phyloP scores from a whole-genome alignment of 2,329 filamentous ascomycete species.

The Paecilomyces sp. region DNA sequence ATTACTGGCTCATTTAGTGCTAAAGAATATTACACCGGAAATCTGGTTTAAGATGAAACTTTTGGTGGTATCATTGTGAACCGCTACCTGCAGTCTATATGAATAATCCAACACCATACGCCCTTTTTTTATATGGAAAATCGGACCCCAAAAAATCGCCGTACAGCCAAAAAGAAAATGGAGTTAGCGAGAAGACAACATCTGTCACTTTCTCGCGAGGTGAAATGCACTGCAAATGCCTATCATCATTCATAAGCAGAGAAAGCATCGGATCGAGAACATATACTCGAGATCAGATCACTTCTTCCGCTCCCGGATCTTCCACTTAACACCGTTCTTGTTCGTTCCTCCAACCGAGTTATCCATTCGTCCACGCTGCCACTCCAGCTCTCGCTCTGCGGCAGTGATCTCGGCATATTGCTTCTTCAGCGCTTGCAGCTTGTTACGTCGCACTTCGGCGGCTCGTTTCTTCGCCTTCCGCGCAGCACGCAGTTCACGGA shows the following conservation, averaged over 20 bases:
- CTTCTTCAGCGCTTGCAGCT: conserved; percentile 46
- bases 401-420: conserved; percentile 49
- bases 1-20: too few relatives aligned
- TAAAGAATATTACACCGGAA: too few relatives aligned
- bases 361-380: conserved; percentile 56
- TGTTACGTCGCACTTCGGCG: conserved; percentile 41
- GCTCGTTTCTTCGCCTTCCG: conserved; percentile 43
- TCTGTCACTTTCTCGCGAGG: background rate
- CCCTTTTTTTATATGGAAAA: background rate
- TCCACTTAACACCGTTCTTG: conserved; percentile 59
- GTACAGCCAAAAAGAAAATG: background rate
- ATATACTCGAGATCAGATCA: conserved; percentile 18
- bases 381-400: conserved; percentile 51
- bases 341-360: conserved; percentile 54
- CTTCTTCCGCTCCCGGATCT: conserved; percentile 55
- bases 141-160: background rate
- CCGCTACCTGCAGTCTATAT: background rate
- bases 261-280: background rate
- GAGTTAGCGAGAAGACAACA: background rate
- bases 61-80: background rate
- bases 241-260: background rate
- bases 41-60: background rate
- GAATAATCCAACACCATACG: background rate
- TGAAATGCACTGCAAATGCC: background rate
- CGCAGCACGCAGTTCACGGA: conserved; percentile 30